Evolutionary conservation across 192 early-diverging fungal species (phyloP).

Genomic region (Umbelopsis vinacea): DNA sequence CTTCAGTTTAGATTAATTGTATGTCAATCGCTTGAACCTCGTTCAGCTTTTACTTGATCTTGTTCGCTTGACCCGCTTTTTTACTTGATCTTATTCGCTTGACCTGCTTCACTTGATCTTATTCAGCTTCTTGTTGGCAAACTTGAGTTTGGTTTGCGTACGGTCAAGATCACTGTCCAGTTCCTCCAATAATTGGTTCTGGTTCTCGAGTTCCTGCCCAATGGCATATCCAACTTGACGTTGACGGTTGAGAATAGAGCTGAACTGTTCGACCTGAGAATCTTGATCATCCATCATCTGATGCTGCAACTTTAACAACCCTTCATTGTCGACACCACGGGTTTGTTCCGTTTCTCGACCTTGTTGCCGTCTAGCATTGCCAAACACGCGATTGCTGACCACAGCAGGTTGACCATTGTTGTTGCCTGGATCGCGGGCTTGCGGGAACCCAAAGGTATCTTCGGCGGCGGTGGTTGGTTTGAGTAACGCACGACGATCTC

Average conservation of each 20-base stretch:
- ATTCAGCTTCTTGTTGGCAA: constrained; percentile 81
- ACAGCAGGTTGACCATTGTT: background rate
- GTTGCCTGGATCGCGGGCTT: background rate
- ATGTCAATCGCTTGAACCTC: too few species aligned
- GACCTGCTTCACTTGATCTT: constrained; percentile 55
- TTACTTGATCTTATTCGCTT: too few species aligned
- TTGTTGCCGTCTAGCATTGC: constrained; percentile 53
- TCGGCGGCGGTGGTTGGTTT: constrained; percentile 18
- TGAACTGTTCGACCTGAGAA: constrained; percentile 72
- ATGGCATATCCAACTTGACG: constrained; percentile 87
- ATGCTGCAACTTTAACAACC: constrained; percentile 76
- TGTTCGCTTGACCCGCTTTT: too few species aligned
- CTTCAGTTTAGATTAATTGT: too few species aligned
- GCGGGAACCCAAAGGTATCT: constrained; percentile 17
- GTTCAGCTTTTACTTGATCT: too few species aligned
- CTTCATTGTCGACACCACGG: constrained; percentile 73
- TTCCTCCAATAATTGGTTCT: constrained; percentile 88
- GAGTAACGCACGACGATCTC: constrained; percentile 50
- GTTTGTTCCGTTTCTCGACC: constrained; percentile 83
- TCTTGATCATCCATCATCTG: constrained; percentile 87
- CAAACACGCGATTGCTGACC: constrained; percentile 66
- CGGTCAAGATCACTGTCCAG: constrained; percentile 80
- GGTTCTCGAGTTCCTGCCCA: constrained; percentile 87
- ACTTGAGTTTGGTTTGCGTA: constrained; percentile 73
- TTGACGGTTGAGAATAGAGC: constrained; percentile 78